phyloP scores from a whole-genome alignment of 2,329 filamentous ascomycete species.

The Colletotrichum sp. region DNA sequence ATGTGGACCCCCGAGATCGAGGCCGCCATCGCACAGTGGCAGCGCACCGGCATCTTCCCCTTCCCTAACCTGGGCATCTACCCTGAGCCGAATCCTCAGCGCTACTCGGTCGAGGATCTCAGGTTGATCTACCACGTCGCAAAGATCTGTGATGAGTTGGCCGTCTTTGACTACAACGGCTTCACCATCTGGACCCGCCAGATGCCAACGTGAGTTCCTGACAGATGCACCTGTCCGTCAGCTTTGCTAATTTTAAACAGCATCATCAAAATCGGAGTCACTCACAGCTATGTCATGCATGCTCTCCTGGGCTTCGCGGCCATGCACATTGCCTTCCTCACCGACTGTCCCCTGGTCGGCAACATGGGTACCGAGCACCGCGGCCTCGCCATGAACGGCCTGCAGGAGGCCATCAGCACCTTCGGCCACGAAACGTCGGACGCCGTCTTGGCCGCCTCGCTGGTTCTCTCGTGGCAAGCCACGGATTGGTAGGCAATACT shows the following conservation, averaged over 20 bases:
- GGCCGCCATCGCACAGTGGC: conserved; percentile 81
- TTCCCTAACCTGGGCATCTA: conserved; percentile 82
- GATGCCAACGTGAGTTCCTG: conserved; percentile 79
- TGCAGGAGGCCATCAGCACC: conserved; percentile 84
- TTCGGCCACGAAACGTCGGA: conserved; percentile 90
- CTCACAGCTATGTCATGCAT: conserved; percentile 91
- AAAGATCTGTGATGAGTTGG: conserved; percentile 83
- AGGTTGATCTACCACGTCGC: conserved; percentile 91
- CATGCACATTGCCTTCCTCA: conserved; percentile 89
- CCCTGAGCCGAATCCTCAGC: conserved; percentile 74
- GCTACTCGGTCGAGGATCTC: conserved; percentile 78
- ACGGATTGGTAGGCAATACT: conserved; percentile 81
- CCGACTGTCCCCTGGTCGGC: conserved; percentile 81
- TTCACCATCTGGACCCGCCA: conserved; percentile 93
- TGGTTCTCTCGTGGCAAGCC: conserved; percentile 94
- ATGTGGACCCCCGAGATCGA: conserved; percentile 90
- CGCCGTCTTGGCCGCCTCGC: conserved; percentile 87
- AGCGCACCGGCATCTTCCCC: conserved; percentile 81
- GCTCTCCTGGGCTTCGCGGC: conserved; percentile 92
- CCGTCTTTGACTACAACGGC: conserved; percentile 75
- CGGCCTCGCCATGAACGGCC: conserved; percentile 81
- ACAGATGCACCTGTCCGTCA: not conserved
- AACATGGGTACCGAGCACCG: conserved; percentile 91
- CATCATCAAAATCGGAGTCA: conserved; percentile 81
- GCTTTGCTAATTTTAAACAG: conserved; percentile 44